These are phyloP conservation scores for Zancudomyces culisetae DNA, from an alignment of 371 early-diverging fungal species.

Conservation along the genomic window DNA sequence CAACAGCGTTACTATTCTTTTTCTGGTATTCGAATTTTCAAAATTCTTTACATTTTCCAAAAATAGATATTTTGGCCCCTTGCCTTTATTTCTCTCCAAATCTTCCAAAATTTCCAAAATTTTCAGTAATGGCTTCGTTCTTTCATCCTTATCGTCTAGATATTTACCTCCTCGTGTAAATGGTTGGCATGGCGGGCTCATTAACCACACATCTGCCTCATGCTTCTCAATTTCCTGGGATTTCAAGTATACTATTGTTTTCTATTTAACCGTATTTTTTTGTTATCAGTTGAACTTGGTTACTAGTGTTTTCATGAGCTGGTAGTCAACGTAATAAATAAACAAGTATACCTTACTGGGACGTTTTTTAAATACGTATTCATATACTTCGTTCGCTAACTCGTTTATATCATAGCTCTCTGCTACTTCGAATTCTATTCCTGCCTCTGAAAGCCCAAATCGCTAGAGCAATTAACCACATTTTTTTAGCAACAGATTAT, in stretches of 20 bases:
- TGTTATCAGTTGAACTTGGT: conserved; percentile 12
- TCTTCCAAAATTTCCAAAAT: conserved; percentile 34
- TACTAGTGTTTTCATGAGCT: not conserved
- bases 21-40: conserved; percentile 42
- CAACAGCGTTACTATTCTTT: conserved; percentile 31
- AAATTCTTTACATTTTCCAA: conserved; percentile 62
- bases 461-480: conserved; percentile 20
- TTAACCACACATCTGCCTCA: conserved; percentile 50
- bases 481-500: not conserved
- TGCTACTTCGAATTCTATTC: conserved; percentile 27
- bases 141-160: conserved; percentile 39
- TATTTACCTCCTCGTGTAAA: conserved; percentile 47
- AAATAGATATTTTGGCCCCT: conserved; percentile 34
- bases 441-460: conserved; percentile 37
- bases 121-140: conserved; percentile 41
- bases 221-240: conserved; percentile 36
- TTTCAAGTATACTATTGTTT: conserved; percentile 39
- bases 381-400: conserved; percentile 47
- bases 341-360: conserved; percentile 30
- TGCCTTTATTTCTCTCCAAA: too few species aligned
- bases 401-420: conserved; percentile 50
- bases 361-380: conserved; percentile 33
- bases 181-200: conserved; percentile 76
- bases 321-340: not conserved
- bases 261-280: too few species aligned